Percentiles rank a stretch among this genome's conserved stretches.
Conservation (phyloP, 2,329 filamentous ascomycete species). For the Fusarium concolor region DNA sequence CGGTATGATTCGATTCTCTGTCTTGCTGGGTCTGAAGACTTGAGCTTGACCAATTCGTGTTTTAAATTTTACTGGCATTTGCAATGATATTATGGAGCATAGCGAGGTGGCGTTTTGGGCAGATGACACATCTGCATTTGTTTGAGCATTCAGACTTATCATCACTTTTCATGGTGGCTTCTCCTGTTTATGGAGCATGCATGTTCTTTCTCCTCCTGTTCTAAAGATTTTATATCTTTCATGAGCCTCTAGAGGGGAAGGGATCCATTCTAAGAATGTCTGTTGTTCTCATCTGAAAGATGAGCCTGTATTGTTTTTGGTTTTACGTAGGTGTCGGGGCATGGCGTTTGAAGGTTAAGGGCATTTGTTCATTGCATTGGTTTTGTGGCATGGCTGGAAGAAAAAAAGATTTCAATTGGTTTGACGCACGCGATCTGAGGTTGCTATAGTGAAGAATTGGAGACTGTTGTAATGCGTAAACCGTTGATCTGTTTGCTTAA, state of each 20-base stretch:
- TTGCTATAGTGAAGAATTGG: slow-evolving; percentile 17
- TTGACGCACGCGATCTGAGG: slow-evolving; percentile 23
- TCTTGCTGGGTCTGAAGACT: slow-evolving; percentile 31
- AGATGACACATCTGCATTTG: slow-evolving; percentile 43
- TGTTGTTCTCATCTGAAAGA: slow-evolving; percentile 11
- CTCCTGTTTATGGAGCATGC: slow-evolving; percentile 26
- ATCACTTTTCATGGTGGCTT: slow-evolving; percentile 29
- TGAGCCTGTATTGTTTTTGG: slow-evolving; percentile 10
- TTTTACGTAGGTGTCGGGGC: slow-evolving; percentile 28
- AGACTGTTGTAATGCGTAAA: slow-evolving; percentile 39
- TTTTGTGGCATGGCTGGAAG: slow-evolving; percentile 40
- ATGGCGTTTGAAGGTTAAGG: slow-evolving; percentile 35
- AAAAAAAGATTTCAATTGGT: slow-evolving; percentile 35
- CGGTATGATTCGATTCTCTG: slow-evolving; percentile 40
- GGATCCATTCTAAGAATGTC: slow-evolving; percentile 18
- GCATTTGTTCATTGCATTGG: slow-evolving; percentile 21
- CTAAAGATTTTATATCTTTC: slow-evolving; percentile 29
- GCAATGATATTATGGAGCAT: slow-evolving; percentile 52
- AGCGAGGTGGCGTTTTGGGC: slow-evolving; percentile 55
- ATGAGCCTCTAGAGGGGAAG: slow-evolving; percentile 25
- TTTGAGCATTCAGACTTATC: slow-evolving; percentile 37
- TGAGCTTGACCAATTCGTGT: slow-evolving; percentile 28
- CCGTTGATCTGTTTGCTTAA: slow-evolving; percentile 15
- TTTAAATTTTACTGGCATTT: slow-evolving; percentile 42
- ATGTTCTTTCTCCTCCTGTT: slow-evolving; percentile 13